phyloP scores from a whole-genome alignment of 805 yeast genomes.

The Millerozyma miso region DNA sequence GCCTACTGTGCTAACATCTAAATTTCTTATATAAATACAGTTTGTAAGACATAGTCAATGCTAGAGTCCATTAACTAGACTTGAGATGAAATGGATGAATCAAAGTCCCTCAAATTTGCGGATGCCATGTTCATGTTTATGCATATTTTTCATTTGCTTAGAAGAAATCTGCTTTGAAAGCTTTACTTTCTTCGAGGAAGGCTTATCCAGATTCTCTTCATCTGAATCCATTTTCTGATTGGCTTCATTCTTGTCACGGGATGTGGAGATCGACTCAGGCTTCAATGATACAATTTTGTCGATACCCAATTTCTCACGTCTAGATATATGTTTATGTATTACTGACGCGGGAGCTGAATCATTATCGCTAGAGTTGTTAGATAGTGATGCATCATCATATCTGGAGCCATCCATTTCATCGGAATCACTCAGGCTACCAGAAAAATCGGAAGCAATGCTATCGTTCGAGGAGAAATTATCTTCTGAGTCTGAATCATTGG shows the following conservation, averaged over 20 bases:
- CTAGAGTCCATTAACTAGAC: no score
- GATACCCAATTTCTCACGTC: background rate
- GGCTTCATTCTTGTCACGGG: background rate
- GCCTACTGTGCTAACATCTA: no score
- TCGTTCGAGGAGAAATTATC: conserved; percentile 5
- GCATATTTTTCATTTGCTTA: conserved; percentile 46
- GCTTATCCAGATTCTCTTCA: conserved; percentile 14
- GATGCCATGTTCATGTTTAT: conserved; percentile 60
- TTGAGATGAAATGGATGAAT: no score
- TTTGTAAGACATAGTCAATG: no score
- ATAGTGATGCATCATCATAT: conserved; percentile 20
- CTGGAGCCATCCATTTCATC: conserved; percentile 5
- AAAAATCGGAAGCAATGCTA: background rate
- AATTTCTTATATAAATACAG: no score
- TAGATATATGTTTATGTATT: background rate
- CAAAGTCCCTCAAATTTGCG: conserved; percentile 60
- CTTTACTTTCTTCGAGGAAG: conserved; percentile 29
- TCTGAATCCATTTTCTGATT: conserved; percentile 9
- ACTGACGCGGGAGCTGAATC: background rate
- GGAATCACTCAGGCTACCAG: background rate
- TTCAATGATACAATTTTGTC: background rate
- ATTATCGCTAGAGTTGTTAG: conserved; percentile 20
- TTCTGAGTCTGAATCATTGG: conserved; percentile 19
- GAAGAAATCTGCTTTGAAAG: conserved; percentile 29
- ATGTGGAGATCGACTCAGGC: background rate